Evolutionary conservation across 345 rosid genomes (phyloP), one percentile per base, ranked within the genome.

Genomic region (Corchorus capsularis): DNA sequence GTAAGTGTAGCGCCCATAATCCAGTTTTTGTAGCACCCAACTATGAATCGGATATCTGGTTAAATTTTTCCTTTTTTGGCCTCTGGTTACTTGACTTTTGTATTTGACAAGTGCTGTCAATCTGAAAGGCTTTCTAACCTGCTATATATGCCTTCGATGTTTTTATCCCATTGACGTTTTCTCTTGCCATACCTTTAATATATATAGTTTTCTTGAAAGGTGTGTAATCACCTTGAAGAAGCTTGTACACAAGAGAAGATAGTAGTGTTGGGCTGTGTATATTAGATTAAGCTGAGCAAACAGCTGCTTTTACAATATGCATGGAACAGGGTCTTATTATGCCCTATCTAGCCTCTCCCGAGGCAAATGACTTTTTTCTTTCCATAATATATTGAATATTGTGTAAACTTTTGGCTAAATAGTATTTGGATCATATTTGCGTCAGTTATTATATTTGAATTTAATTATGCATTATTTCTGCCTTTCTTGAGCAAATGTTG

Each of bases 1-100:
- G 97, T 93, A 89, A 88, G 76, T 74, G 10, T 54, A 41, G 54
- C 72, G 5, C 34, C 34, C 41, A 52, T 53, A 39, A 35, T 55
- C 37, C 8, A 19, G 61, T 62, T 59, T 14, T 55, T 5, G 8
- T 45, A 73, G 46, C 68, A 61, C 45, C 63, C 20, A 20, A 39
- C 10, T 41, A 8, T 35, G 56, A 19, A 56, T 19, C 45, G 39
- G 17, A 37, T 57, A 56, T 39, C 53, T 35, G 27, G 27, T 27
- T 27, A 27, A 0, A 27, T 27, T 27, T 27, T 27, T 27, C 1
- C 27, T 27, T 27, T 27, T 27, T 27, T 27, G 27, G 27, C 27
- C 27, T 39, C 43, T 39, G 5, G 6, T 39, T 39, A 39, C 6
- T 39, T 39, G 43, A 39, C 4, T 39, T 39, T 39, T 39, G 43